Conservation (phyloP, 2,329 filamentous ascomycete genomes). For the Xylariaceae sp. region DNA sequence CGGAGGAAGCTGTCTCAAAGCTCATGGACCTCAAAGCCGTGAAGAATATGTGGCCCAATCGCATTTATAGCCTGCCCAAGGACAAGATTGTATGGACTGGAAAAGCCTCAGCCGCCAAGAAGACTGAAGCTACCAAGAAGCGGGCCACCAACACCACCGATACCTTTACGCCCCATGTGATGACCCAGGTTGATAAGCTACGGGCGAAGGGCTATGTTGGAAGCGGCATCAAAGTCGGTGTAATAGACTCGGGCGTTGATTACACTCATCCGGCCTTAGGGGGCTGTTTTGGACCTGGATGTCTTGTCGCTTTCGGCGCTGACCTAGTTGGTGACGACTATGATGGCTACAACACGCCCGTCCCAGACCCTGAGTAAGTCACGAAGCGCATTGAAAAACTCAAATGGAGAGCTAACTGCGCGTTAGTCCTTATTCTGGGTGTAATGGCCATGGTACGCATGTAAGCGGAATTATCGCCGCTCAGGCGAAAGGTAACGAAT, state of each 20-base stretch:
- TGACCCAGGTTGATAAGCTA: constrained; percentile 56
- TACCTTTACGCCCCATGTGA: constrained; percentile 49
- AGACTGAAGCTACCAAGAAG: constrained; percentile 31
- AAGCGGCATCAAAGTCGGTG: constrained; percentile 50
- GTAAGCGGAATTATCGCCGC: constrained; percentile 63
- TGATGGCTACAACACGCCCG: constrained; percentile 32
- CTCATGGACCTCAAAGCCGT: constrained; percentile 44
- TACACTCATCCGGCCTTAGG: constrained; percentile 63
- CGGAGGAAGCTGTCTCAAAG: constrained; percentile 41
- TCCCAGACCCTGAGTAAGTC: constrained; percentile 28
- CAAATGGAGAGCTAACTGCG: constrained; percentile 19
- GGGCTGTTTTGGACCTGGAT: constrained; percentile 60
- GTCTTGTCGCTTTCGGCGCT: constrained; percentile 53
- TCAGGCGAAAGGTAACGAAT: constrained; percentile 42
- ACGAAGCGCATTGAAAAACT: neutral
- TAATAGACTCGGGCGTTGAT: constrained; percentile 58
- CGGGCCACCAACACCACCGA: constrained; percentile 33
- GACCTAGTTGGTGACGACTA: constrained; percentile 51
- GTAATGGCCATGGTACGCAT: constrained; percentile 57
- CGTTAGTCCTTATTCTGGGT: constrained; percentile 51
- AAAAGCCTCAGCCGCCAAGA: constrained; percentile 34
- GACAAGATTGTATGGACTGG: constrained; percentile 42
- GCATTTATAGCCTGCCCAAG: constrained; percentile 42
- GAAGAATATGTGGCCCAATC: constrained; percentile 49
- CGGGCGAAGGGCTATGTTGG: constrained; percentile 47